phyloP scores from a whole-genome alignment of 176 grass and related monocot genomes.

The Eleusine indica region DNA sequence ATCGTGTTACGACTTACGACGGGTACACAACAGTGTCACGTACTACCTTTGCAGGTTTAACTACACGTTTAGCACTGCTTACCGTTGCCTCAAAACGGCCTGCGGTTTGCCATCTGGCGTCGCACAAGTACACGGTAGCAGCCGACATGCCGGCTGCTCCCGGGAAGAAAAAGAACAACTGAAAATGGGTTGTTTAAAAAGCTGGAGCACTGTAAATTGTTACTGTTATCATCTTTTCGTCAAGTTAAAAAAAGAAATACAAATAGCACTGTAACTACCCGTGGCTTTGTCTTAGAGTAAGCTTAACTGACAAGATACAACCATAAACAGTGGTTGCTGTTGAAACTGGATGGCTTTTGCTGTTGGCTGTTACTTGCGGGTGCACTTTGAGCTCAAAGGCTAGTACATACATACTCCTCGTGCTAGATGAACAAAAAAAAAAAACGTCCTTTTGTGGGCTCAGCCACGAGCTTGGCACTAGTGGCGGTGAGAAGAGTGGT shows the following conservation, averaged over 20 bases:
- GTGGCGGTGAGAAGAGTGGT: background rate
- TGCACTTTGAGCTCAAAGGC: background rate
- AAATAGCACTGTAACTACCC: background rate
- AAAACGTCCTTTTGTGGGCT: background rate
- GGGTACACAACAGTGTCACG: background rate
- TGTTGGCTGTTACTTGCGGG: background rate
- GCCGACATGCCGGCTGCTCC: conserved; percentile 19
- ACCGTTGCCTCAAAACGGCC: background rate
- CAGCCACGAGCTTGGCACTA: background rate
- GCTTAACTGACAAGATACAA: background rate
- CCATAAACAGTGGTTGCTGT: background rate
- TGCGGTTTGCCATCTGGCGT: background rate
- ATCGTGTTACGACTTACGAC: background rate
- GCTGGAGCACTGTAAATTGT: background rate
- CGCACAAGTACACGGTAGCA: background rate
- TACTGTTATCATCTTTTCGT: no score
- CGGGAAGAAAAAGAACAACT: background rate
- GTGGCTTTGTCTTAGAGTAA: background rate
- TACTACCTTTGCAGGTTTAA: background rate
- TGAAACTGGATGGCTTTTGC: background rate
- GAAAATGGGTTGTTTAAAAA: background rate
- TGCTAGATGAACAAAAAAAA: no score
- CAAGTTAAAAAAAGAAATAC: no score
- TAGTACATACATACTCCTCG: no score
- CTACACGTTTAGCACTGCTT: background rate